Evolutionary conservation across 2,329 filamentous ascomycete genomes (phyloP), one percentile per base, ranked within the genome.

Genomic region (Hypoxylon sp.): DNA sequence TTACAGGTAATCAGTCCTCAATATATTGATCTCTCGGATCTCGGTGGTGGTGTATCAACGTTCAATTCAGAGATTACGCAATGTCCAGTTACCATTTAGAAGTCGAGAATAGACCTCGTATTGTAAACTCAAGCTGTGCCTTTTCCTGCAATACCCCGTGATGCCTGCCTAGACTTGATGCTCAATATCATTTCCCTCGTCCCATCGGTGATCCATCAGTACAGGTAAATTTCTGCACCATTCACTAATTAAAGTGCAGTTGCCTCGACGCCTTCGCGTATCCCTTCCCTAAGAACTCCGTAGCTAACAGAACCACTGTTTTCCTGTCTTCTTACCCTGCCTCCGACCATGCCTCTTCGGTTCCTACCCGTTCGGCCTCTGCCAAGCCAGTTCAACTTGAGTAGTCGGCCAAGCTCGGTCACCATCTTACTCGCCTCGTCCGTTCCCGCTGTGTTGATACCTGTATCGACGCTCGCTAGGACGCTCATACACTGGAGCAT

Each of bases 401-500:
- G 82, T 72, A 96, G 89, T 75, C 93, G 91, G 61, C 91, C 93
- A 67, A 99, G 81, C 73, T 94, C 87, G 66, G 95, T 91, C 73
- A 98, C 91, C 78, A 91, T 93, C 60, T 85, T 86, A 75, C 95
- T 92, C 1, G 87, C 85, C 36, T 91, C 88, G 68, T 96, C 93
- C 3, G 73, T 57, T 9, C 48, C 52, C 2, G 55, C 58, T 28
- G 7, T 70, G 70, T 44, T 73, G 71, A n/a, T 67, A 6, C 63
- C 64, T 4, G 67, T 68, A 18, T 82, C 90, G 11, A 97, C 87
- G 66, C 89, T 90, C 2, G 93, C 92, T 20, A 99, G 83, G 6
- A 99, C 93, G 76, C 91, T 95, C 78, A 98, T 91, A 78, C 96
- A 99, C 81, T 99, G 96, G 68, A 99, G 83, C 93, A 99, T 97